Evolutionary conservation across 352 stramenopile genomes (phyloP).

Genomic region (Globisporangium abappressorium): DNA sequence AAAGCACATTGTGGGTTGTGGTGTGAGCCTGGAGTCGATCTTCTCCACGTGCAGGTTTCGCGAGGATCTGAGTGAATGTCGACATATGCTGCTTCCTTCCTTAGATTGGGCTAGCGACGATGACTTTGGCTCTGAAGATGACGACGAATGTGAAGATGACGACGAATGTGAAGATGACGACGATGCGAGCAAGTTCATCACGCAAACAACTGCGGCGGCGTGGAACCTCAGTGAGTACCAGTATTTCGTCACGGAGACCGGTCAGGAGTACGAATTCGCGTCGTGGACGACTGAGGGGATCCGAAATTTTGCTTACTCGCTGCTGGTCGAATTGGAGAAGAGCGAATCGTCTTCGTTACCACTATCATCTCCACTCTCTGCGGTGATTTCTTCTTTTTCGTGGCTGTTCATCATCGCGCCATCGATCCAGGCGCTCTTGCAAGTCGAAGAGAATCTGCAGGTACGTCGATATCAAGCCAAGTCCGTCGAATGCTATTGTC

Average conservation of each 20-base stretch:
- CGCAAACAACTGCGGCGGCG: conserved; percentile 19
- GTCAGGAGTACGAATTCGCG: conserved; percentile 56
- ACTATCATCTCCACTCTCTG: conserved; percentile 1
- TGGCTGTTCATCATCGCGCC: conserved; percentile 45
- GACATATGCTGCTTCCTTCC: conserved; percentile 35
- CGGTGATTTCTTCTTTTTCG: conserved; percentile 36
- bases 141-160: conserved; percentile 21
- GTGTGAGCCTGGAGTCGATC: conserved; percentile 37
- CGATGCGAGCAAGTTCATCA: conserved; percentile 35
- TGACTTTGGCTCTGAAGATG: conserved; percentile 17
- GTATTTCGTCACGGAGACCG: conserved; percentile 49
- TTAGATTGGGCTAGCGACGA: conserved; percentile 21
- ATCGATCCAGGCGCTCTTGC: conserved; percentile 39
- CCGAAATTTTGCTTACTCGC: conserved; percentile 28
- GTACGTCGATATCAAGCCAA: conserved; percentile 12
- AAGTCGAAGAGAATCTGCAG: conserved; percentile 26
- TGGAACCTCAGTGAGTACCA: conserved; percentile 36
- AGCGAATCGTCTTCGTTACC: not conserved
- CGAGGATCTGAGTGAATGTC: conserved; percentile 44
- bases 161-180: conserved; percentile 20
- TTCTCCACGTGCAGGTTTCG: conserved; percentile 52
- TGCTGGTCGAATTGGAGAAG: conserved; percentile 23
- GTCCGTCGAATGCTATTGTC: not conserved
- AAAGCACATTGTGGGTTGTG: conserved; percentile 25
- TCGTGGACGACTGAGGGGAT: conserved; percentile 58